Conservation (phyloP, 208 protist species). For the Trypanosoma brucei region DNA sequence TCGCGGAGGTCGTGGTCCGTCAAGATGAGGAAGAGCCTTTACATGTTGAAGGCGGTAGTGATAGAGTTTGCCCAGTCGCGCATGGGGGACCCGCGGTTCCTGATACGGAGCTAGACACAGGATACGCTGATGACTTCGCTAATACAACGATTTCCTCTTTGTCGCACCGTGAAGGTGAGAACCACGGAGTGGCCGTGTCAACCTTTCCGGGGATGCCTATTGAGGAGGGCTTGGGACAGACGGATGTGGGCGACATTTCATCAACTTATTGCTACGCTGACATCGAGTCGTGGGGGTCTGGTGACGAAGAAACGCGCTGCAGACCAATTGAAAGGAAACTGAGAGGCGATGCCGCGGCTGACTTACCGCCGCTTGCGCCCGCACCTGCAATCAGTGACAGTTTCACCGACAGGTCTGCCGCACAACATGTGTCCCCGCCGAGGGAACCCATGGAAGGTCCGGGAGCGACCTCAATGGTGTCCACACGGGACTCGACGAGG, state of each 20-base stretch:
- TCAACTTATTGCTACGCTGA: slow-evolving; percentile 37
- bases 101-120: not conserved
- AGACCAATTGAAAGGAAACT: not conserved
- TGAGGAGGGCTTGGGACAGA: not conserved
- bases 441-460: slow-evolving; percentile 49
- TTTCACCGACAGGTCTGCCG: not conserved
- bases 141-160: slow-evolving; percentile 16
- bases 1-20: slow-evolving; percentile 8
- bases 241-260: slow-evolving; percentile 21
- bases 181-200: not conserved
- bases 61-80: not conserved
- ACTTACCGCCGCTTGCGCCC: slow-evolving; percentile 21
- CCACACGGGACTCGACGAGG: slow-evolving; percentile 28
- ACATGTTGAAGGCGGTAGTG: not conserved
- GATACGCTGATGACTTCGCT: not conserved
- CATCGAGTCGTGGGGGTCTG: slow-evolving; percentile 28
- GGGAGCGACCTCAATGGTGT: slow-evolving; percentile 10
- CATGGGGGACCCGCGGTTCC: not conserved
- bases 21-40: not conserved
- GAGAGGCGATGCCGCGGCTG: not conserved
- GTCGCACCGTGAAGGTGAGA: slow-evolving; percentile 15
- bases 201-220: not conserved
- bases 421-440: slow-evolving; percentile 21
- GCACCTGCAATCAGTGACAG: not conserved
- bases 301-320: not conserved